A percentile compares a stretch with the other conserved stretches of the same genome.
Conservation (phyloP, 257 asterid species). For the Fraxinus quadrangulata region DNA sequence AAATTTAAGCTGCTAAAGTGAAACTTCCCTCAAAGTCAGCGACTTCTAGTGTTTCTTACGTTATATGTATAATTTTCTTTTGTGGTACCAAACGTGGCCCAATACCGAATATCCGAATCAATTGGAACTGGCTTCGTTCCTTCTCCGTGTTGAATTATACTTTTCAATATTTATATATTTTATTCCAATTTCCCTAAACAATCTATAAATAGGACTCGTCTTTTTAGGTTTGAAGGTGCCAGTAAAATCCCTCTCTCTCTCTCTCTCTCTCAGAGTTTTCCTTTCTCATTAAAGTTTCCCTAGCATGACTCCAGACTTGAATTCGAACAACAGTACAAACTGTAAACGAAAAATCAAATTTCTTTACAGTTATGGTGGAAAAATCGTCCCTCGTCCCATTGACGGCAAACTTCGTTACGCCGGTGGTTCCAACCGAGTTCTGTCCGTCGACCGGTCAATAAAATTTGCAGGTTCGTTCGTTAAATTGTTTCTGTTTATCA, state of each 20-base stretch:
- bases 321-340: slow-evolving; percentile 6
- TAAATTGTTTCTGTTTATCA: too few species aligned
- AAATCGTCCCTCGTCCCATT: slow-evolving; percentile 40
- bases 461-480: slow-evolving; percentile 36
- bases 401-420: slow-evolving; percentile 51
- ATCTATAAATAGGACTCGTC: background rate
- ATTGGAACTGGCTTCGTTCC: background rate
- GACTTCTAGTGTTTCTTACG: background rate
- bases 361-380: slow-evolving; percentile 54
- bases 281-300: background rate
- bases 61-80: background rate
- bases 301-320: slow-evolving; percentile 29
- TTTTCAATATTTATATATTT: background rate
- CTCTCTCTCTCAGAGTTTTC: background rate
- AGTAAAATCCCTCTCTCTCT: background rate
- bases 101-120: background rate
- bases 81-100: background rate
- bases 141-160: too few species aligned
- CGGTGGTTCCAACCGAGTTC: slow-evolving; percentile 49
- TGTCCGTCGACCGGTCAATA: slow-evolving; percentile 43
- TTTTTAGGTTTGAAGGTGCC: background rate
- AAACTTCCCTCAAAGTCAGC: background rate
- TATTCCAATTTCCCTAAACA: background rate
- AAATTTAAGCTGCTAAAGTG: background rate
- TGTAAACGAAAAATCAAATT: slow-evolving; percentile 32